Evolutionary conservation across 345 rosid genomes (phyloP).

Genomic region (Gossypium sturtianum): DNA sequence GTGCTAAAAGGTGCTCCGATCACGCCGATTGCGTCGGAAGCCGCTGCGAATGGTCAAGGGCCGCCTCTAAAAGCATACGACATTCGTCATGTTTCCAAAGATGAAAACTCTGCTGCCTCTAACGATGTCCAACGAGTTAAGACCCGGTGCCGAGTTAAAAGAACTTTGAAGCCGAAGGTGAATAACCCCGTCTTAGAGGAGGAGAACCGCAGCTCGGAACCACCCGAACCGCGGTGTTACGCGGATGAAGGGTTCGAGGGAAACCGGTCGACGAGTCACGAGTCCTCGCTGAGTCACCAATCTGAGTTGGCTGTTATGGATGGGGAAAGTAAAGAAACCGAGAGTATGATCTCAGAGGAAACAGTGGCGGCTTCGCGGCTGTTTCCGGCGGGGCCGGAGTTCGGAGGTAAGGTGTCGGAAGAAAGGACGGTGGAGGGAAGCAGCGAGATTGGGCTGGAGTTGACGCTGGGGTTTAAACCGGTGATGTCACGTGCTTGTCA

Average conservation of each 20-base stretch:
- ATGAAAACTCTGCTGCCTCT: constrained; percentile 48
- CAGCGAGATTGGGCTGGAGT: constrained; percentile 39
- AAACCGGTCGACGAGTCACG: constrained; percentile 71
- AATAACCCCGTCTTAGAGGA: constrained; percentile 7
- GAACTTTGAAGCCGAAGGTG: constrained; percentile 29
- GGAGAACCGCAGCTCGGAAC: not conserved
- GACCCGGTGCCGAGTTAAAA: constrained; percentile 48
- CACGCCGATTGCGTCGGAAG: constrained; percentile 62
- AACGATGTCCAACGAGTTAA: constrained; percentile 31
- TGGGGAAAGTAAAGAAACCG: constrained; percentile 56
- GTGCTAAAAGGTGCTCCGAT: constrained; percentile 84
- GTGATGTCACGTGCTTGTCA: constrained; percentile 27
- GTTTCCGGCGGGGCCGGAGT: constrained; percentile 30
- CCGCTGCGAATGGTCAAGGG: constrained; percentile 58
- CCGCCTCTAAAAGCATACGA: constrained; percentile 78
- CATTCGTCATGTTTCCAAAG: constrained; percentile 83
- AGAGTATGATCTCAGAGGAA: constrained; percentile 64
- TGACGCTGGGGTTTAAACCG: constrained; percentile 50
- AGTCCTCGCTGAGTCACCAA: constrained; percentile 85
- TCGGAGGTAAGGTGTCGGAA: constrained; percentile 1
- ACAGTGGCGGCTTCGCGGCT: constrained; percentile 34
- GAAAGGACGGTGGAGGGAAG: constrained; percentile 10
- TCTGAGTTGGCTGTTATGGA: constrained; percentile 60
- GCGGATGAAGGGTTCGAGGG: constrained; percentile 19
- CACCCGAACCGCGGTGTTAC: not conserved